phyloP scores from a whole-genome alignment of 2,329 filamentous ascomycete genomes.

The Penicillium sp. region DNA sequence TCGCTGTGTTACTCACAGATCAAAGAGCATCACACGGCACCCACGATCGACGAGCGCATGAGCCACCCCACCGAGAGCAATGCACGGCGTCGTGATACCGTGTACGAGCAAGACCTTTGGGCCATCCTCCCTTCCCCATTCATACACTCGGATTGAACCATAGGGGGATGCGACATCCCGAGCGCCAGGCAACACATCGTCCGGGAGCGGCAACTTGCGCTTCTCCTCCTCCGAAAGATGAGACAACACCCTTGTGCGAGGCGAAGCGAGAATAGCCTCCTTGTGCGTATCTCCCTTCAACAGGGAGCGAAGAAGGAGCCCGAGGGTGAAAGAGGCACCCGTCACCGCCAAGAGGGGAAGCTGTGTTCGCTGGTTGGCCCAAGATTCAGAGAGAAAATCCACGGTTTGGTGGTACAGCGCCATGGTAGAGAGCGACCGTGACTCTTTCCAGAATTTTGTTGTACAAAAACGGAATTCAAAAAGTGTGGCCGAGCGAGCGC shows the following conservation, averaged over 20 bases:
- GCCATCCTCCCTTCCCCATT: constrained; percentile 69
- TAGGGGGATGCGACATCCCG: constrained; percentile 59
- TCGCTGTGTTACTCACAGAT: constrained; percentile 38
- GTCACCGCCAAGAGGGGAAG: constrained; percentile 31
- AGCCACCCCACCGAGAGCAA: constrained; percentile 62
- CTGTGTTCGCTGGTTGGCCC: constrained; percentile 25
- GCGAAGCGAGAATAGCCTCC: constrained; percentile 30
- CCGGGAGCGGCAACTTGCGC: constrained; percentile 56
- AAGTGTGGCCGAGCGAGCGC: not conserved
- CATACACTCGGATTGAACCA: constrained; percentile 67
- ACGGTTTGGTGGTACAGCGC: constrained; percentile 31
- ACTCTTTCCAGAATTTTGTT: not conserved
- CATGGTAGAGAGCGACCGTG: constrained; percentile 19
- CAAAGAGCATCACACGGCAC: constrained; percentile 73
- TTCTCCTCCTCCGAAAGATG: constrained; percentile 33
- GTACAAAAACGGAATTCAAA: not conserved
- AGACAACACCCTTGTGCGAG: constrained; percentile 30
- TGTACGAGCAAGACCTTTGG: constrained; percentile 70
- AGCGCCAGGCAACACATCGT: constrained; percentile 56
- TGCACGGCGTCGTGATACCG: constrained; percentile 72
- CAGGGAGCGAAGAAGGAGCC: constrained; percentile 27
- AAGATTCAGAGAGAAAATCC: constrained; percentile 30
- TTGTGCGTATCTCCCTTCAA: constrained; percentile 13
- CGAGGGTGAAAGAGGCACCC: constrained; percentile 32
- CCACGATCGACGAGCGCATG: constrained; percentile 59